These are phyloP conservation scores for Epichloe baconii DNA, from an alignment of 2,329 filamentous ascomycete genomes.

Conservation along the genomic window DNA sequence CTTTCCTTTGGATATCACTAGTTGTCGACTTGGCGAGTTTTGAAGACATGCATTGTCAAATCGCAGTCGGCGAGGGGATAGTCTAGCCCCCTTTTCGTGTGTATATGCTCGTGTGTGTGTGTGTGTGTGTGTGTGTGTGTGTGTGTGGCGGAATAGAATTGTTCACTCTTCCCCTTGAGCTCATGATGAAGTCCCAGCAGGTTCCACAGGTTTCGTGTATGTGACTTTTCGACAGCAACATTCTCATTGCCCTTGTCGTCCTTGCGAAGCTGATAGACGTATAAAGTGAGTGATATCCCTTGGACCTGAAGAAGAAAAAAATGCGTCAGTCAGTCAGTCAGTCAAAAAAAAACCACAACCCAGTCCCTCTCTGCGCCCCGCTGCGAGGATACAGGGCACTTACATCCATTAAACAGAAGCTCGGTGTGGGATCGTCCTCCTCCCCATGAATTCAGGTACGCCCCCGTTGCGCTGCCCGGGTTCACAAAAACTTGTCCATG, in stretches of 20 bases:
- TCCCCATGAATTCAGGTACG: slow-evolving; percentile 44
- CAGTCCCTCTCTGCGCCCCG: too few species aligned
- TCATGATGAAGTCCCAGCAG: slow-evolving; percentile 37
- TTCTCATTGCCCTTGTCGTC: slow-evolving; percentile 66
- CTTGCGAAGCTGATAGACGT: slow-evolving; percentile 79
- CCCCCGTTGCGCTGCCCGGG: slow-evolving; percentile 53
- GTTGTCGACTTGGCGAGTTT: slow-evolving; percentile 3
- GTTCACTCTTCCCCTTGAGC: background rate
- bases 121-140: background rate
- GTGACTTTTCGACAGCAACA: slow-evolving; percentile 74
- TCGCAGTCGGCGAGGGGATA: slow-evolving; percentile 3
- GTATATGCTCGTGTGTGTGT: background rate
- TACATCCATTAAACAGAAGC: slow-evolving; percentile 97
- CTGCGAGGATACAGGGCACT: slow-evolving; percentile 26
- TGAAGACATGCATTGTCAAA: slow-evolving; percentile 9
- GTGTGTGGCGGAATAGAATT: background rate
- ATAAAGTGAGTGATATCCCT: slow-evolving; percentile 88
- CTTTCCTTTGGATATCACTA: slow-evolving; percentile 10
- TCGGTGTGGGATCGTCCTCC: slow-evolving; percentile 67
- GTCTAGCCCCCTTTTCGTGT: background rate
- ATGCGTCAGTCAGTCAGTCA: background rate
- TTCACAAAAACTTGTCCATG: slow-evolving; percentile 63
- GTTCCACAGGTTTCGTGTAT: slow-evolving; percentile 63
- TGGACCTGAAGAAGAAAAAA: slow-evolving; percentile 51
- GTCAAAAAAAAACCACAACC: too few species aligned